These are phyloP conservation scores for Silene coronaria DNA, from an alignment of 179 eudicot species.

Conservation along the genomic window DNA sequence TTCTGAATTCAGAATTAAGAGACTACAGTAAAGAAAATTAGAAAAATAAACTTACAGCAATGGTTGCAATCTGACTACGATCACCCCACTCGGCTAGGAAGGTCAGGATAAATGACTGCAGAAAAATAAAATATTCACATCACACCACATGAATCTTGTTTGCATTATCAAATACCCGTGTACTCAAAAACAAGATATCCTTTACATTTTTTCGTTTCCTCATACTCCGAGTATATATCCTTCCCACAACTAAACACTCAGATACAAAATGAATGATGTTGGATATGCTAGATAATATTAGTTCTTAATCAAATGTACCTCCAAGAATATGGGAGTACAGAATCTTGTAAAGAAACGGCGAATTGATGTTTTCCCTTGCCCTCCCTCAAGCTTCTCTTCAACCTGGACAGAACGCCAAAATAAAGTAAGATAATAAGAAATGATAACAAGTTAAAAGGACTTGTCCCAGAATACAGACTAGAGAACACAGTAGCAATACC, in stretches of 20 bases:
- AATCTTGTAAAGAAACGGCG: slow-evolving; percentile 89
- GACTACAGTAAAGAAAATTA: background rate
- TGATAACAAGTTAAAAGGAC: background rate
- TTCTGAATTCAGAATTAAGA: background rate
- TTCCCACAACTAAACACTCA: background rate
- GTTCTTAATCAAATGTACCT: slow-evolving; percentile 40
- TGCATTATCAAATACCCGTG: background rate
- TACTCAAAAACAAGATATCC: background rate
- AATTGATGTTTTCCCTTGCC: slow-evolving; percentile 74
- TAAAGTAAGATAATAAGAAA: background rate
- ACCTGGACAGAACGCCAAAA: slow-evolving; percentile 43
- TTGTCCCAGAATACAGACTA: background rate
- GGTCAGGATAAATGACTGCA: slow-evolving; percentile 93
- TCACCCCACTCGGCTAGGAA: slow-evolving; percentile 99
- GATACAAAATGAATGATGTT: background rate
- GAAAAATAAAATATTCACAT: slow-evolving; percentile 1
- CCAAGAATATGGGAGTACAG: slow-evolving; percentile 86
- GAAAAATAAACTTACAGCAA: slow-evolving; percentile 69
- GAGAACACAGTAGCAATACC: background rate
- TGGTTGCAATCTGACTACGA: slow-evolving; percentile 98
- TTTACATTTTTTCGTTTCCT: background rate
- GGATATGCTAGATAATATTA: background rate
- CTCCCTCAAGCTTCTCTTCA: slow-evolving; percentile 94
- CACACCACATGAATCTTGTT: background rate
- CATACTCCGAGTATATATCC: background rate